These are phyloP conservation scores for Austroboletus eburneus DNA, from an alignment of 768 basidiomycete species.

Conservation along the genomic window DNA sequence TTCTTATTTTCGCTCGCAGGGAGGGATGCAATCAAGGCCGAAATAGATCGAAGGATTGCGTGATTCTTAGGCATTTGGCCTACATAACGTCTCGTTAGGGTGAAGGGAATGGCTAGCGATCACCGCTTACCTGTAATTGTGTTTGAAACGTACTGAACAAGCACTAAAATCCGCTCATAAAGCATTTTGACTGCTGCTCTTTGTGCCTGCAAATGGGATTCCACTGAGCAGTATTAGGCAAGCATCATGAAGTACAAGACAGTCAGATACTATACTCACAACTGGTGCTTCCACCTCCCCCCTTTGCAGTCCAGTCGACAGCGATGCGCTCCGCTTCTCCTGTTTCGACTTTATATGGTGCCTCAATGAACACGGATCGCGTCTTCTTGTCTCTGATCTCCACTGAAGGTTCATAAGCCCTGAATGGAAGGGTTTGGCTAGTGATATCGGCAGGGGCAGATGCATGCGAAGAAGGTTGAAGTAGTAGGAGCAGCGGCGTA, in stretches of 20 bases:
- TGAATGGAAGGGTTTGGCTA: conserved; percentile 79
- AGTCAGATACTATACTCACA: conserved; percentile 45
- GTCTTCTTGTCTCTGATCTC: conserved; percentile 78
- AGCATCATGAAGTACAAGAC: neutral
- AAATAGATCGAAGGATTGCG: conserved; percentile 74
- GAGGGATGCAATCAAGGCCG: conserved; percentile 81
- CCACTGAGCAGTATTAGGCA: conserved; percentile 49
- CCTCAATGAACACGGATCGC: conserved; percentile 79
- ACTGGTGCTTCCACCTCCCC: conserved; percentile 77
- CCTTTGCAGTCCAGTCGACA: conserved; percentile 91
- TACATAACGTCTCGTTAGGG: conserved; percentile 22
- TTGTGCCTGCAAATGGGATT: conserved; percentile 87
- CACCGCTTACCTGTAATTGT: conserved; percentile 61
- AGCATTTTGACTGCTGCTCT: conserved; percentile 96
- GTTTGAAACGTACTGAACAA: conserved; percentile 82
- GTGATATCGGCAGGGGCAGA: conserved; percentile 49
- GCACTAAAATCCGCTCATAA: conserved; percentile 80
- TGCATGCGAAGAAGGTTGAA: conserved; percentile 51
- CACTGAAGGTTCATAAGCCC: conserved; percentile 89
- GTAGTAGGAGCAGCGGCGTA: conserved; percentile 81
- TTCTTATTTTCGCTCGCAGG: conserved; percentile 80
- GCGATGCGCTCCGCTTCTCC: conserved; percentile 99
- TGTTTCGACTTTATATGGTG: conserved; percentile 86
- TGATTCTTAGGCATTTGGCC: conserved; percentile 78
- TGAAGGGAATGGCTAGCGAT: neutral